Evolutionary conservation across 345 rosid genomes (phyloP), one percentile per base, ranked within the genome.

Genomic region (Pistacia integerrima): DNA sequence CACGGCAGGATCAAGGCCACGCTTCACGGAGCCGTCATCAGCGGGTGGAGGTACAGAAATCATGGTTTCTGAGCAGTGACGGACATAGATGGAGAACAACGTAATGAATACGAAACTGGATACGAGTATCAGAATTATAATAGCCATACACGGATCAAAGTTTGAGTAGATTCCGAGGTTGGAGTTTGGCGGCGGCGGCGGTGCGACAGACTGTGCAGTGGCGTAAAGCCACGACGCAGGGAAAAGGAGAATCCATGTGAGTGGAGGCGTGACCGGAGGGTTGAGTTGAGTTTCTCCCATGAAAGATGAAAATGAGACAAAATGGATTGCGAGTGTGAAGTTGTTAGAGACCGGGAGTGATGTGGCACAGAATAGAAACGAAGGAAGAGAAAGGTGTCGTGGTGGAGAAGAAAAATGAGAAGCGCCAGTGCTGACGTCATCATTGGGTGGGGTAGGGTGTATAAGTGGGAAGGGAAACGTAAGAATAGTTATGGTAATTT

Each of bases 1-100:
- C 57, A 88, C 84, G 12, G 80, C 69, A 9, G 75, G 52, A 46
- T 90, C 92, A 16, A 92, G 85, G 2, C 97, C 94, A 11, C 77
- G 69, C 35, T 22, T 74, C 65, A 78, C 75, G 20, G 78, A 59
- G 17, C 35, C 11, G 6, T 38, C 70, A 0, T 1, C 12, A 33
- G 58, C 12, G 5, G 41, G 41, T 38, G 41, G 4, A 38, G 41
- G 41, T 38, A 38, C 41, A 3, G 41, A 0, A 38, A 38, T 38
- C 41, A 2, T 38, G 41, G 41, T 38, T 2, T 38, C 41, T 38
- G 79, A 28, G 69, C 82, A 81, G 22, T 62, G 77, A 12, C 77
- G 81, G 71, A 87, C 58, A 44, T 69, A 85, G 36, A 85, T 30
- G 67, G 74, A 73, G 64, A 82, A 28, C 14, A 82, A 57, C 1